Evolutionary conservation across 2,329 filamentous ascomycete genomes (phyloP).

Genomic region (Helotiales sp.): DNA sequence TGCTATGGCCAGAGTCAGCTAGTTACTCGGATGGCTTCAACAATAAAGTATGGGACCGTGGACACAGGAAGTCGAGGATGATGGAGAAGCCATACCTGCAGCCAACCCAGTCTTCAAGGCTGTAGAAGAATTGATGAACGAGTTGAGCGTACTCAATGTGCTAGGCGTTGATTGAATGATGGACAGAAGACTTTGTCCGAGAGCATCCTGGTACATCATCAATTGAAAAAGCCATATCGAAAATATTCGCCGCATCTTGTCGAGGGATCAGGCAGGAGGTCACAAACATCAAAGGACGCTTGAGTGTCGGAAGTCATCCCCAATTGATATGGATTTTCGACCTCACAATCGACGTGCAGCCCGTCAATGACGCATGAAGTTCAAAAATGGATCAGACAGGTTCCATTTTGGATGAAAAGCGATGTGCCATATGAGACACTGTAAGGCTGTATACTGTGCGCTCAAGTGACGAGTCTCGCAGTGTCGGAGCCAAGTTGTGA

Average conservation of each 20-base stretch:
- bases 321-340: not conserved
- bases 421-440: not conserved
- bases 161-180: not conserved
- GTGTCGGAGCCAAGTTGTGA: not conserved
- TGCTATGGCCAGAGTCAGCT: not conserved
- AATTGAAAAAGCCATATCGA: not conserved
- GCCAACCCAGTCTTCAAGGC: not conserved
- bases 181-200: not conserved
- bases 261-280: not conserved
- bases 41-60: no score
- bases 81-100: no score
- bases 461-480: not conserved
- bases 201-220: not conserved
- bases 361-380: not conserved
- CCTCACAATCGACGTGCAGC: not conserved
- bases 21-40: no score
- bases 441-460: not conserved
- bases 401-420: not conserved
- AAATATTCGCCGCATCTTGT: not conserved
- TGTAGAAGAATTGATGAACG: constrained; percentile 1
- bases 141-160: not conserved
- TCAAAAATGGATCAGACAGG: not conserved
- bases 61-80: no score
- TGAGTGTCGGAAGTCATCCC: not conserved
- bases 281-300: not conserved